phyloP scores from a whole-genome alignment of 768 basidiomycete species.

The Filobasidium floriforme region DNA sequence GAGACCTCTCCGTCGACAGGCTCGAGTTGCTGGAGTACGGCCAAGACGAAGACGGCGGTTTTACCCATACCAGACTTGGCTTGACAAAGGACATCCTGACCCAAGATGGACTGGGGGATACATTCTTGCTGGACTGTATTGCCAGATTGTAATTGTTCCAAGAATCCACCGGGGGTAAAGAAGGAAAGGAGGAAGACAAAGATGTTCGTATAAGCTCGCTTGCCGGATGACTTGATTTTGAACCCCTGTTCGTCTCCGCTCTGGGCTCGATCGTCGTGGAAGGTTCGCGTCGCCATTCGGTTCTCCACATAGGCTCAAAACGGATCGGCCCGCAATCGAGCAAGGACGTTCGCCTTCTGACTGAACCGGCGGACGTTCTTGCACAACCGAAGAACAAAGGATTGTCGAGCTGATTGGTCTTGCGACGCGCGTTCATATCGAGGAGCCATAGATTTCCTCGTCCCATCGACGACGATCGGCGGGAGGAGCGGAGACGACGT shows the following conservation, averaged over 20 bases:
- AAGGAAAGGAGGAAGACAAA: constrained; percentile 12
- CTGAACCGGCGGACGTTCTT: no score
- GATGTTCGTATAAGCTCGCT: constrained; percentile 14
- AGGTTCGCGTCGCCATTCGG: not conserved
- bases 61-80: constrained; percentile 92
- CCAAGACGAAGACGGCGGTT: constrained; percentile 97
- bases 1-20: constrained; percentile 97
- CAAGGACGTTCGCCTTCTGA: no score
- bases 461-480: not conserved
- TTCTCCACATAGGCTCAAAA: not conserved
- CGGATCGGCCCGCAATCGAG: no score
- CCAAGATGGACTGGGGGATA: constrained; percentile 97
- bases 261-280: not conserved
- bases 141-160: not conserved
- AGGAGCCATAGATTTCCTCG: no score
- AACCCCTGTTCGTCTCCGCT: not conserved
- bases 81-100: constrained; percentile 99
- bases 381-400: no score
- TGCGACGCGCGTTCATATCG: no score
- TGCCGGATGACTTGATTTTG: not conserved
- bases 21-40: constrained; percentile 94
- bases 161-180: constrained; percentile 1
- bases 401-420: no score
- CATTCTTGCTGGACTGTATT: constrained; percentile 96
- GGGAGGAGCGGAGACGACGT: constrained; percentile 13